Conservation (phyloP, 2,329 filamentous ascomycete species). For the Sporothrix brunneoviolacea region DNA sequence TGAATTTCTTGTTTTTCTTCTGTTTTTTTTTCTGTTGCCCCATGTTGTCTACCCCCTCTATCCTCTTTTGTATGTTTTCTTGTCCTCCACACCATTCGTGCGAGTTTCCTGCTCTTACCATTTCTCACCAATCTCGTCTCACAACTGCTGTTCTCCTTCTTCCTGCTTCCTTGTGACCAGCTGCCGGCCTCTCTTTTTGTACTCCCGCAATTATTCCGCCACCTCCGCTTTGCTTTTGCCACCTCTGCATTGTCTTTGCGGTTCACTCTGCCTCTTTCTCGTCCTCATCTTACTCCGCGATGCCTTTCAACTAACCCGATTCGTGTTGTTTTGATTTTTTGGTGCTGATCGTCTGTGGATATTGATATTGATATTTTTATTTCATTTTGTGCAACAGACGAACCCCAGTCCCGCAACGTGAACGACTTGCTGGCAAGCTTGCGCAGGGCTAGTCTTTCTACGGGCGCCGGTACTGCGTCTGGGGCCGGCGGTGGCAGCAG, state of each 20-base stretch:
- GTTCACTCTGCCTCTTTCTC: not conserved
- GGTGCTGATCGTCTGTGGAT: no score
- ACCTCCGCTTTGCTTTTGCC: conserved; percentile 3
- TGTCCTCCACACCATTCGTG: conserved; percentile 6
- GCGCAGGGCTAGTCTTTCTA: conserved; percentile 38
- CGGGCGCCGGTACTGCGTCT: conserved; percentile 9
- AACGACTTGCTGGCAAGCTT: conserved; percentile 55
- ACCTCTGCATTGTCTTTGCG: not conserved
- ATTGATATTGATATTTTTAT: no score
- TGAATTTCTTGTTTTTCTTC: not conserved
- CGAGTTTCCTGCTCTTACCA: conserved; percentile 1
- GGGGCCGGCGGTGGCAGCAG: not conserved
- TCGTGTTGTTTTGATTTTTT: no score
- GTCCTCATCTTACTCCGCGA: not conserved
- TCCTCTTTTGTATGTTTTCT: not conserved
- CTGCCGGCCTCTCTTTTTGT: not conserved
- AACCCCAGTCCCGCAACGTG: conserved; percentile 35
- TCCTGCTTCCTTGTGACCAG: conserved; percentile 6
- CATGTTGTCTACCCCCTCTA: no score
- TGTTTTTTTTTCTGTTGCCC: not conserved
- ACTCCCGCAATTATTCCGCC: not conserved
- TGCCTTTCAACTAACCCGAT: no score
- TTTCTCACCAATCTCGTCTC: conserved; percentile 1
- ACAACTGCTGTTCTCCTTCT: not conserved
- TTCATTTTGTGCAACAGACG: conserved; percentile 14